Conservation (phyloP, 2,329 filamentous ascomycete genomes). For the Orbilia brochopaga region DNA sequence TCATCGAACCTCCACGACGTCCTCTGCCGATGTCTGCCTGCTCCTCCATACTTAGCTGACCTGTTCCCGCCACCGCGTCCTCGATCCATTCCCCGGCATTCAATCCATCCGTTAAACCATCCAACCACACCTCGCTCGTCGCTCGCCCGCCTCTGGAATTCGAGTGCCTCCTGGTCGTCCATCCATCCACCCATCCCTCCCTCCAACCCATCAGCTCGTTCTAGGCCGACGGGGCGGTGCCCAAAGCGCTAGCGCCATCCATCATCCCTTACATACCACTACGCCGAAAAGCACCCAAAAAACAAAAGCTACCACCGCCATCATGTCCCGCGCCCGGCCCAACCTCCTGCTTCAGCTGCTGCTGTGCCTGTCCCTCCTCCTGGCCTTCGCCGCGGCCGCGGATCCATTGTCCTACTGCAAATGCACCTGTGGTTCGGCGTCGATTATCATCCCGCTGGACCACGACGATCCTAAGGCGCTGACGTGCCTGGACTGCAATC, state of each 20-base stretch:
- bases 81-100: background rate
- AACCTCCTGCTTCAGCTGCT: constrained; percentile 44
- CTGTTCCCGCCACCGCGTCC: background rate
- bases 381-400: constrained; percentile 39
- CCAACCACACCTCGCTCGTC: no score
- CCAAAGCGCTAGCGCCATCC: background rate
- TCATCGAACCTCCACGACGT: no score
- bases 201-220: constrained; percentile 9
- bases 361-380: constrained; percentile 24
- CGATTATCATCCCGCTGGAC: constrained; percentile 71
- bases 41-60: no score
- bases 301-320: no score
- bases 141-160: no score
- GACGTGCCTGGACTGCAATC: constrained; percentile 71
- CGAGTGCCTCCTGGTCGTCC: no score
- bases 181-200: background rate
- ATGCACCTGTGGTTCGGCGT: constrained; percentile 72
- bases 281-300: background rate
- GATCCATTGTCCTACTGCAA: constrained; percentile 66
- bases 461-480: constrained; percentile 59
- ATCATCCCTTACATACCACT: background rate
- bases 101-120: no score
- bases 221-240: constrained; percentile 32
- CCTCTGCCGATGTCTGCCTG: no score
- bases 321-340: constrained; percentile 27